phyloP scores from a whole-genome alignment of 2,329 filamentous ascomycete species.

The Calonectria pteridis region DNA sequence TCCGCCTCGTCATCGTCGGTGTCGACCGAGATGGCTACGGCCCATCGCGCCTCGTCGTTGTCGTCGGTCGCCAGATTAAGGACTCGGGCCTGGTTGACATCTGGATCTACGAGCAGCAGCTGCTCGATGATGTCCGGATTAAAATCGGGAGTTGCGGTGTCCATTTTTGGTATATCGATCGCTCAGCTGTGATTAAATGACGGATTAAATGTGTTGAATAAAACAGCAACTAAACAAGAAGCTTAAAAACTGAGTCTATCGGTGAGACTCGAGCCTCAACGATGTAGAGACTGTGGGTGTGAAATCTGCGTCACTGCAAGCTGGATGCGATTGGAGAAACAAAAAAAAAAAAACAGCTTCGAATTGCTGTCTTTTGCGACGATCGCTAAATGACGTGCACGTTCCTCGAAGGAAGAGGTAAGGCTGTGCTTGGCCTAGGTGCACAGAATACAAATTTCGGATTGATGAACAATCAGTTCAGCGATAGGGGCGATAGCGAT shows the following conservation, averaged over 20 bases:
- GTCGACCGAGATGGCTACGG: conserved; percentile 14
- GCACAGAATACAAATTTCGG: conserved; percentile 1
- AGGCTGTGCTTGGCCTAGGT: conserved; percentile 1
- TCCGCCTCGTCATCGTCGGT: not conserved
- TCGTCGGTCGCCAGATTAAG: conserved; percentile 4
- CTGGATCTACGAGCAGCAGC: conserved; percentile 18
- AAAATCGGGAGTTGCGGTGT: conserved; percentile 7
- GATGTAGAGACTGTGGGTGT: conserved; percentile 15
- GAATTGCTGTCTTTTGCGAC: conserved; percentile 6
- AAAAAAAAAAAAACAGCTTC: conserved; percentile 3
- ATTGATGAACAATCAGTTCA: conserved; percentile 14
- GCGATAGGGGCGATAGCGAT: not conserved
- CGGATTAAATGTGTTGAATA: not conserved
- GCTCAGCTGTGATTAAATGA: conserved; percentile 14
- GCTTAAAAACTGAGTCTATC: conserved; percentile 13
- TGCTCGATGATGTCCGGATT: conserved; percentile 18
- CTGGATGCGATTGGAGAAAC: conserved; percentile 6
- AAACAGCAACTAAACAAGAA: conserved; percentile 4
- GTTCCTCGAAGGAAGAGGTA: conserved; percentile 2
- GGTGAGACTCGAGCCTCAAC: conserved; percentile 15
- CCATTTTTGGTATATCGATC: conserved; percentile 4
- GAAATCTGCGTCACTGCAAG: conserved; percentile 10
- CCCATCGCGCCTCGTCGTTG: conserved; percentile 15
- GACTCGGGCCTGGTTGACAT: conserved; percentile 17
- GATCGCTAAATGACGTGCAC: not conserved